Conservation (phyloP, 2,329 filamentous ascomycete species). For the Fusarium graminum region DNA sequence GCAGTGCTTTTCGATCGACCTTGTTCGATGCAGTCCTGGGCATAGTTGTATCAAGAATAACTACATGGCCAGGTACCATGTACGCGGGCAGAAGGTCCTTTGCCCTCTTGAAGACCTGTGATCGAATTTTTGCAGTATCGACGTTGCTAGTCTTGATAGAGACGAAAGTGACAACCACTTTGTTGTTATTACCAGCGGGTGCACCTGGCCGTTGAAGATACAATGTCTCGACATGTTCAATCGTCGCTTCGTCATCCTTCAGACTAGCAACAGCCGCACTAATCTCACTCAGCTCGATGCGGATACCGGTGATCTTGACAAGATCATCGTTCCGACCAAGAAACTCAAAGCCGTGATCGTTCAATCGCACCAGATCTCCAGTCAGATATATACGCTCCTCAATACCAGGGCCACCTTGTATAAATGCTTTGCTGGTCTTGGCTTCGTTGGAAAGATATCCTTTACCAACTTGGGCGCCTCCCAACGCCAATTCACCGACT, state of each 20-base stretch:
- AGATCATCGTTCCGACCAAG: conserved; percentile 31
- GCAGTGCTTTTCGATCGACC: conserved; percentile 29
- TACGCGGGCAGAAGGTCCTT: conserved; percentile 25
- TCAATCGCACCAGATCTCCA: conserved; percentile 31
- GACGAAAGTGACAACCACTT: conserved; percentile 28
- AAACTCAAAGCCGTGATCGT: conserved; percentile 33
- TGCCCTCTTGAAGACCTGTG: conserved; percentile 18
- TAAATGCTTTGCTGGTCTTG: conserved; percentile 30
- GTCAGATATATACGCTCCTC: conserved; percentile 31
- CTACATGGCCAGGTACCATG: conserved; percentile 32
- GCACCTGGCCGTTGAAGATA: conserved; percentile 12
- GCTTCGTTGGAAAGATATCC: conserved; percentile 28
- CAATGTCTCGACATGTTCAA: conserved; percentile 30
- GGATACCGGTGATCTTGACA: conserved; percentile 30
- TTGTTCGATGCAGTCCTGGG: conserved; percentile 31
- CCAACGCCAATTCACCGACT: conserved; percentile 26
- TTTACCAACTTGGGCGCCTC: conserved; percentile 28
- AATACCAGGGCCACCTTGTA: conserved; percentile 21
- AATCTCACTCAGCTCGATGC: conserved; percentile 34
- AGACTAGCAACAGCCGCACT: conserved; percentile 31
- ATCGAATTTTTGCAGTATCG: conserved; percentile 6
- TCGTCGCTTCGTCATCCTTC: conserved; percentile 11
- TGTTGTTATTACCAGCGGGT: conserved; percentile 4
- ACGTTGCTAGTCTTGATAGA: conserved; percentile 21
- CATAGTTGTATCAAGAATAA: conserved; percentile 32